A percentile compares a stretch with the other conserved stretches of the same genome.
phyloP scores from a whole-genome alignment of 1,284 basidiomycete genomes.

The Rhizopogon hawkerae region DNA sequence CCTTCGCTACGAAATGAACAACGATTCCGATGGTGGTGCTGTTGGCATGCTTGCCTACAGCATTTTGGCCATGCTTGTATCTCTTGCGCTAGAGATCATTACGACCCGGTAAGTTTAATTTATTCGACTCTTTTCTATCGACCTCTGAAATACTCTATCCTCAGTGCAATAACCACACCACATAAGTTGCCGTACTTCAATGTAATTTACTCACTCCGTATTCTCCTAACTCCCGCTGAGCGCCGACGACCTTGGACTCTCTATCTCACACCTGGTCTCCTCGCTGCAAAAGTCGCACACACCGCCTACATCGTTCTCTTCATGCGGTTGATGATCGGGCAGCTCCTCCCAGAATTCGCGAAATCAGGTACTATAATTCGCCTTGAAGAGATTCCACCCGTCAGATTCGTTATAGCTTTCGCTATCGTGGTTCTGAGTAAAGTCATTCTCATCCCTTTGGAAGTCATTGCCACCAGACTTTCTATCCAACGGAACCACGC shows the following conservation, averaged over 20 bases:
- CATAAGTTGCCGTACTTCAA: slow-evolving; percentile 67
- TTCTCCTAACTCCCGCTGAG: slow-evolving; percentile 80
- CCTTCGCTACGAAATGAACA: slow-evolving; percentile 57
- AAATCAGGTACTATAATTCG: slow-evolving; percentile 15
- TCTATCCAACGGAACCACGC: slow-evolving; percentile 81
- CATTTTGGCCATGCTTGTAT: slow-evolving; percentile 61
- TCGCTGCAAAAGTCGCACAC: slow-evolving; percentile 60
- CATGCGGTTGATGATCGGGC: slow-evolving; percentile 51
- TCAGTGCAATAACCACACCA: slow-evolving; percentile 79
- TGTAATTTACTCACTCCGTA: slow-evolving; percentile 55
- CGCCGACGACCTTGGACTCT: slow-evolving; percentile 71
- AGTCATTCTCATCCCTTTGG: slow-evolving; percentile 64
- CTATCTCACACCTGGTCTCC: slow-evolving; percentile 78
- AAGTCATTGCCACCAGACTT: slow-evolving; percentile 74
- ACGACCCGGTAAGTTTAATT: slow-evolving; percentile 58
- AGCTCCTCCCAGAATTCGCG: slow-evolving; percentile 46
- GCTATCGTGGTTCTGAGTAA: slow-evolving; percentile 53
- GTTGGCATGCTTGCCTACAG: slow-evolving; percentile 59
- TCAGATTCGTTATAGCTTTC: slow-evolving; percentile 54
- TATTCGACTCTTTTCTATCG: background rate
- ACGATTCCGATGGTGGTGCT: slow-evolving; percentile 58
- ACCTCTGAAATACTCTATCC: background rate
- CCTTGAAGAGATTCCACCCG: slow-evolving; percentile 31
- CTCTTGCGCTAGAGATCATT: slow-evolving; percentile 72
- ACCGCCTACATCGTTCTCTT: slow-evolving; percentile 62